A percentile compares a stretch with the other conserved stretches of the same genome.
Conservation (phyloP, 805 yeast species). For the Kodamaea kaohsiungensis region DNA sequence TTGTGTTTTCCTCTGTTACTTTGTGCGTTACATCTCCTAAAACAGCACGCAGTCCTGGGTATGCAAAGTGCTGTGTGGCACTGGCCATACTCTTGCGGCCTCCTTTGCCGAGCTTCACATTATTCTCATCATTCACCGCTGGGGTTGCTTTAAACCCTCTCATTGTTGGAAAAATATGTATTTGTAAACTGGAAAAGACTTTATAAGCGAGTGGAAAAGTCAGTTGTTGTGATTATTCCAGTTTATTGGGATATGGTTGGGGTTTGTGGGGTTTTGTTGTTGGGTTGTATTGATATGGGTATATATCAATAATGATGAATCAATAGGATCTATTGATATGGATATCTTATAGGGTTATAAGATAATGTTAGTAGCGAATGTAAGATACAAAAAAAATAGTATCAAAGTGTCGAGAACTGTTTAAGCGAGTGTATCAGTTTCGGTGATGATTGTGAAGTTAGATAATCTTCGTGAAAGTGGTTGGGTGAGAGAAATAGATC, state of each 20-base stretch:
- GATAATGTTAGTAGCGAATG: not conserved
- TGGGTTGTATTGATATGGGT: not conserved
- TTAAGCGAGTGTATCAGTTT: not conserved
- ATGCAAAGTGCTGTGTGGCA: constrained; percentile 4
- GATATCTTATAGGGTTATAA: not conserved
- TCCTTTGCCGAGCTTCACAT: constrained; percentile 5
- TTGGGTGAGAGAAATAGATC: not conserved
- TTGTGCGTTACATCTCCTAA: constrained; percentile 29
- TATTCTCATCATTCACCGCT: constrained; percentile 10
- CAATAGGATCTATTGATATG: not conserved
- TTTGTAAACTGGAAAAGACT: not conserved
- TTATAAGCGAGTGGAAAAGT: not conserved
- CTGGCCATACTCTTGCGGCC: not conserved
- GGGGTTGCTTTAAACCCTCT: constrained; percentile 6
- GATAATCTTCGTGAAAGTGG: no score
- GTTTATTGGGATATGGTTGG: not conserved
- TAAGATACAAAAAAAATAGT: not conserved
- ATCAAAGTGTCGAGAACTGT: not conserved
- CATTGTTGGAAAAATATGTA: constrained; percentile 3
- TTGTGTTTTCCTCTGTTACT: not conserved
- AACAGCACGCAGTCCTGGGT: constrained; percentile 24
- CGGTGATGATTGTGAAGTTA: not conserved
- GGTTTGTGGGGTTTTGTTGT: not conserved
- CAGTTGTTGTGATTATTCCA: not conserved
- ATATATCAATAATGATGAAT: not conserved